phyloP scores from a whole-genome alignment of 306 rosid species.

The Cucurbita argyrosperma region DNA sequence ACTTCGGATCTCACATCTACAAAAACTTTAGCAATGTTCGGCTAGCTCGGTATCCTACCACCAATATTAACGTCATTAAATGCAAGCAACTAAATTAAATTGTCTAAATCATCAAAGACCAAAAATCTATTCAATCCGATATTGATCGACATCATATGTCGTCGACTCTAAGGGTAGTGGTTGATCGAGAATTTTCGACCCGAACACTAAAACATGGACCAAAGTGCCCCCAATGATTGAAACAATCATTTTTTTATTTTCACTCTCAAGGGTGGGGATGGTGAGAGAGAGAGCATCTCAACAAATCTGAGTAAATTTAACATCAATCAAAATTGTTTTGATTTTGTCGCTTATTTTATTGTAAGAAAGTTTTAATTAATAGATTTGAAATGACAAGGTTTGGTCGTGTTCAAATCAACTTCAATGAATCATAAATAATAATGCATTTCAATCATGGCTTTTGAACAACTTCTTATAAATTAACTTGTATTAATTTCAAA shows the following conservation, averaged over 20 bases:
- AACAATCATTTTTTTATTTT: conserved; percentile 16
- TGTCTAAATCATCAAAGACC: too few relatives aligned
- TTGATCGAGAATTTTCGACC: background rate
- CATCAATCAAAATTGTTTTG: background rate
- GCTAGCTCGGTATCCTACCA: too few relatives aligned
- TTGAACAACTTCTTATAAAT: background rate
- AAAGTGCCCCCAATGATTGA: conserved; percentile 12
- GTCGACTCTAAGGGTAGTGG: background rate
- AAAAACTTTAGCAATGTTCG: background rate
- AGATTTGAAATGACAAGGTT: background rate
- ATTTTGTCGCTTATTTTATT: background rate
- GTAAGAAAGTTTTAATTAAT: background rate
- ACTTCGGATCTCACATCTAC: too few relatives aligned
- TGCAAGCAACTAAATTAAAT: background rate
- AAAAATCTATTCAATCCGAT: background rate
- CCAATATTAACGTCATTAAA: background rate
- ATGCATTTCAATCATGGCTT: background rate
- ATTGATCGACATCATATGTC: background rate
- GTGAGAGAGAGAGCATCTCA: background rate
- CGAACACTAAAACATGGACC: background rate
- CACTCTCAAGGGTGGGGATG: background rate
- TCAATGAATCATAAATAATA: background rate
- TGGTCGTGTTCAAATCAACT: background rate
- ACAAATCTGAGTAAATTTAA: background rate
- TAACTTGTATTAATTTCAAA: background rate